Percentiles rank a stretch among this genome's conserved stretches.
These are phyloP conservation scores for Ogataea pilisensis DNA, from an alignment of 805 yeast species.

Conservation along the genomic window DNA sequence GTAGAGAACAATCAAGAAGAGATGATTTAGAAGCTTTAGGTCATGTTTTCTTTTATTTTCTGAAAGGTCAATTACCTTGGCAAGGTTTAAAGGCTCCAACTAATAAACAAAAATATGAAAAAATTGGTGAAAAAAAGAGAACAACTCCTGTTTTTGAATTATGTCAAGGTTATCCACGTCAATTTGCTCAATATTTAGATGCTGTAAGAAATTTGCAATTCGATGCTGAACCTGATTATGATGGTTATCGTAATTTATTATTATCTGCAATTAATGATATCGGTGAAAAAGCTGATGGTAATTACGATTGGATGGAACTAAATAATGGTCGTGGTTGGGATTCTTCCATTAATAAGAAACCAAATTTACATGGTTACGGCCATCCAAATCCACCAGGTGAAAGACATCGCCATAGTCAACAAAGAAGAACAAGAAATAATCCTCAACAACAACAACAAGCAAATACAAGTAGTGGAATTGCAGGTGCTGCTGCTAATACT, in stretches of 20 bases:
- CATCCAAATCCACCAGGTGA: conserved; percentile 82
- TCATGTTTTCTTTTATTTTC: conserved; percentile 91
- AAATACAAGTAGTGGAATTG: conserved; percentile 7
- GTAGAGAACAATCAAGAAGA: conserved; percentile 94
- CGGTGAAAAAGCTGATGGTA: conserved; percentile 74
- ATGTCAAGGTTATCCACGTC: conserved; percentile 86
- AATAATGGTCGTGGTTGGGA: conserved; percentile 98
- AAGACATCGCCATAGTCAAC: conserved; percentile 40
- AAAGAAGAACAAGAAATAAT: conserved; percentile 27
- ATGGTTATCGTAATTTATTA: conserved; percentile 73
- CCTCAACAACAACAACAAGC: conserved; percentile 22
- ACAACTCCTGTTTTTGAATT: conserved; percentile 81
- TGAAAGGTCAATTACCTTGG: conserved; percentile 96
- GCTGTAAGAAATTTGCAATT: conserved; percentile 85
- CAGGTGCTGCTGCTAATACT: conserved; percentile 21
- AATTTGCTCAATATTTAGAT: conserved; percentile 87
- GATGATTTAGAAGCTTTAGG: conserved; percentile 97
- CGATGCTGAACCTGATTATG: conserved; percentile 94
- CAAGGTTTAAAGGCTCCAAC: conserved; percentile 98
- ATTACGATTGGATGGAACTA: conserved; percentile 96
- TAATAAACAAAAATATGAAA: conserved; percentile 95
- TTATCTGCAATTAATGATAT: conserved; percentile 71
- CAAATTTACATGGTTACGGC: conserved; percentile 93
- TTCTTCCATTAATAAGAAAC: conserved; percentile 79
- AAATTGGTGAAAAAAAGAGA: conserved; percentile 94